phyloP scores from a whole-genome alignment of 371 early-diverging fungal genomes.

The Catenaria anguillulae region DNA sequence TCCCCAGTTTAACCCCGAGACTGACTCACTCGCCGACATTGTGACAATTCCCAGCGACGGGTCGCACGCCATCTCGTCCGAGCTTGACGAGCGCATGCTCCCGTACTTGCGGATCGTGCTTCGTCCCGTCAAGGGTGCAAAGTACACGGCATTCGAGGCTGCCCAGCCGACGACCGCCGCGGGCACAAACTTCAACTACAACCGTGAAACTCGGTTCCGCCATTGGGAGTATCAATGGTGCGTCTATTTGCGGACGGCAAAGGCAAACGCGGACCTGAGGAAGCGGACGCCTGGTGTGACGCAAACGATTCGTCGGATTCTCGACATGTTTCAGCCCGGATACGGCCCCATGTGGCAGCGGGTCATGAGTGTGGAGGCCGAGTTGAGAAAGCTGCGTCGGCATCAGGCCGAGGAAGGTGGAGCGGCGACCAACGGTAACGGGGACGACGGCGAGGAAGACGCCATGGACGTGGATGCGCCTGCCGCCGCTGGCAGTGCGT shows the following conservation, averaged over 20 bases:
- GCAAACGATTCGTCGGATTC: neutral
- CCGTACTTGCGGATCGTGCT: neutral
- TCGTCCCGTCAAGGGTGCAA: neutral
- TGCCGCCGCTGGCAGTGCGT: too few species aligned
- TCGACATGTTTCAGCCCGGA: neutral
- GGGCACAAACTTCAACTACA: neutral
- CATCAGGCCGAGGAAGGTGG: neutral
- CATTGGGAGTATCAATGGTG: neutral
- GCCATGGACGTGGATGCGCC: too few species aligned
- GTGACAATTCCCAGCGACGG: too few species aligned
- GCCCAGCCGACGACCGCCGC: neutral
- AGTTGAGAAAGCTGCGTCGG: too few species aligned
- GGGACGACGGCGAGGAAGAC: neutral
- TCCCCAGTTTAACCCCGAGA: too few species aligned
- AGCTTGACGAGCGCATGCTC: too few species aligned
- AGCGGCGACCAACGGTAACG: neutral
- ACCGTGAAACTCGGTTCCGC: too few species aligned
- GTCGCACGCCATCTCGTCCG: too few species aligned
- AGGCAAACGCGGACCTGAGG: neutral
- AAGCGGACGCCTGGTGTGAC: neutral
- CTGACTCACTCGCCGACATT: too few species aligned
- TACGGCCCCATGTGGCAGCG: too few species aligned
- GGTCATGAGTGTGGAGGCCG: too few species aligned
- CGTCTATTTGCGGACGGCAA: neutral
- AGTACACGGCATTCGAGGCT: neutral